Conservation (phyloP, 148 eudicot species). For the Rheum nobile region DNA sequence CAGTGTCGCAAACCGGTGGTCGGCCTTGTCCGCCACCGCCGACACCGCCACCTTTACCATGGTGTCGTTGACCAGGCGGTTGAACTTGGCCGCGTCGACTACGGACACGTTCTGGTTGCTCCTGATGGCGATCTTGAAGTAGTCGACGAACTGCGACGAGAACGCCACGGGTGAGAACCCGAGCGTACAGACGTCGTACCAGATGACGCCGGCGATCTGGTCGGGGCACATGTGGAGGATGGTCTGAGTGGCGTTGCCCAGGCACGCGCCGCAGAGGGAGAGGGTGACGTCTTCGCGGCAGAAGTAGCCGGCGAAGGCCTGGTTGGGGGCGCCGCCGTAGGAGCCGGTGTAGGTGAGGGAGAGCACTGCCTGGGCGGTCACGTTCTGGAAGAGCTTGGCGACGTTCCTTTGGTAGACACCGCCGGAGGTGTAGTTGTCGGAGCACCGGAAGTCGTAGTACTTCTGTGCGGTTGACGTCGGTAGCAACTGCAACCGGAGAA, state of each 20-base stretch:
- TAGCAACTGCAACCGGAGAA: neutral
- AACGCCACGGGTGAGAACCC: constrained; percentile 5
- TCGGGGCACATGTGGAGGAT: constrained; percentile 7
- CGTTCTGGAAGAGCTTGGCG: neutral
- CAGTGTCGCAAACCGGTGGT: neutral
- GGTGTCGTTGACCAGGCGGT: constrained; percentile 1
- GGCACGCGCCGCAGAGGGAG: neutral
- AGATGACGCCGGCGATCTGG: constrained; percentile 10
- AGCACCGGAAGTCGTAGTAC: constrained; percentile 10
- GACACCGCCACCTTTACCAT: neutral
- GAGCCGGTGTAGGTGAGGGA: neutral
- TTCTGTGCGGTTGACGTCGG: neutral
- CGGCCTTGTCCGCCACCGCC: neutral
- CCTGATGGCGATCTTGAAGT: constrained; percentile 3
- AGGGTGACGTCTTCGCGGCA: neutral
- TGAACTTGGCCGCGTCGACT: neutral
- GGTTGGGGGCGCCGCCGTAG: neutral
- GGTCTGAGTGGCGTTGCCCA: constrained; percentile 7
- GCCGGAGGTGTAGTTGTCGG: constrained; percentile 8
- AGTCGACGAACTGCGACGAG: constrained; percentile 4
- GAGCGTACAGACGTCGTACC: constrained; percentile 4
- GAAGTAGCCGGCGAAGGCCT: constrained; percentile 5
- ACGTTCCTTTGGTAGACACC: neutral
- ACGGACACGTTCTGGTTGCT: constrained; percentile 5
- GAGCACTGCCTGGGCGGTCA: neutral